Conservation (phyloP, 768 basidiomycete species). For the Rhizopogon vinicolor region DNA sequence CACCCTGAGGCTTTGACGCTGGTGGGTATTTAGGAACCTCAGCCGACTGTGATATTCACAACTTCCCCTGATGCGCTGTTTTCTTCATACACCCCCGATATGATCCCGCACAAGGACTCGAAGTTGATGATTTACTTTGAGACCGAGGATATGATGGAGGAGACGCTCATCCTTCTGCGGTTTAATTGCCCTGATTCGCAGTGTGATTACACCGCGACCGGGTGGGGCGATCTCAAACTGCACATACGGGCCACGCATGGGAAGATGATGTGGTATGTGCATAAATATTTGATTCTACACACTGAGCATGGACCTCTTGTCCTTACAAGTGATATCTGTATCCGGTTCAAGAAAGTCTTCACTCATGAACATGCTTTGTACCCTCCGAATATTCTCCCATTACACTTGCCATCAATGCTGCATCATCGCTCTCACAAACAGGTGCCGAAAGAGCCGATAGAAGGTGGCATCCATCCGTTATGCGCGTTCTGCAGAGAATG, state of each 20-base stretch:
- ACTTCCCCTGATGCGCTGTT: conserved; percentile 57
- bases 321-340: conserved; percentile 70
- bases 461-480: conserved; percentile 71
- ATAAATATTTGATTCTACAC: background rate
- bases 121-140: conserved; percentile 84
- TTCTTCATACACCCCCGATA: conserved; percentile 49
- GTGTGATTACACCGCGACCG: conserved; percentile 80
- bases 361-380: conserved; percentile 92
- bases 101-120: conserved; percentile 59
- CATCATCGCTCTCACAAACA: conserved; percentile 35
- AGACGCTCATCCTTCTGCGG: conserved; percentile 82
- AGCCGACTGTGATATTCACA: conserved; percentile 74
- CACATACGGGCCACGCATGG: conserved; percentile 77
- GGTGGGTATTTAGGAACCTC: conserved; percentile 50
- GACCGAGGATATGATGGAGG: conserved; percentile 92
- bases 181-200: conserved; percentile 90
- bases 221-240: conserved; percentile 87
- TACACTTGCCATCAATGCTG: conserved; percentile 75
- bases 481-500: conserved; percentile 92
- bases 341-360: conserved; percentile 89
- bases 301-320: background rate
- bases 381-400: conserved; percentile 51
- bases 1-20: background rate
- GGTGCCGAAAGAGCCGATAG: conserved; percentile 49
- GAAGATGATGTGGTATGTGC: conserved; percentile 69